Base-by-base conservation (phyloP, 371 early-diverging fungal genomes). In the Mortierella polycephala region DNA sequence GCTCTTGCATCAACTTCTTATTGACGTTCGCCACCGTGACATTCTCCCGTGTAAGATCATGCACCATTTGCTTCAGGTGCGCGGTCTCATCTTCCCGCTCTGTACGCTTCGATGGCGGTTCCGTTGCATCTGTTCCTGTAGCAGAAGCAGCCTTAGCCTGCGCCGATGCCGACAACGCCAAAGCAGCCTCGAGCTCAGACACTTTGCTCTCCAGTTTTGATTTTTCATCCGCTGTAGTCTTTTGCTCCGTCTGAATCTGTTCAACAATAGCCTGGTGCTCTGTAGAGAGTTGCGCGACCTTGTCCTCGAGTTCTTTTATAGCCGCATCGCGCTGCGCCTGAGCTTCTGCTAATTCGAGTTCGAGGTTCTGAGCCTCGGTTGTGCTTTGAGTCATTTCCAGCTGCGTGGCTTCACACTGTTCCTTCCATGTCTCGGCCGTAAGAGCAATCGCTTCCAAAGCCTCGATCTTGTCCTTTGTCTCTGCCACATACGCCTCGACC, bases 1-100 rank as follows among this genome's bases (percentile, higher is more conserved):
- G 80, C 44, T 88, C 87, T 14, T 74, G 75, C 56, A 80, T 67
- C 18, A 87, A 69, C 50, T 85, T 86, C 62, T 84, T 85, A 73
- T 93, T 92, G 13, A 85, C 84, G 5, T 76, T 57, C 50, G 58
- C 69, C 3, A 83, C 72, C 14, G 57, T 54, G 39, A 81, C 71
- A 57, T 83, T 83, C 55, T 81, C 83, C 9, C 82, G 63, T 0
- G 83, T 82, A 10, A 85, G 50, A 46, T 82, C 83, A 12, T 71
- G 64, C 14, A 69, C 69, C 66, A 65, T 68, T 45, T 71, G 69
- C 53, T 58, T 77, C 54, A 65, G 62, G 40, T 64, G 67, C 10
- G 79, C 66, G 16, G 82, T 62, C 42, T 76, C 67, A 2, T 69
- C 75, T 9, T 75, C 74, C 21, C 72, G 45, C 18, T 75, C 75